Evolutionary conservation across 495 filamentous ascomycete genomes (phyloP).

Genomic region (Podospora tetraspora): DNA sequence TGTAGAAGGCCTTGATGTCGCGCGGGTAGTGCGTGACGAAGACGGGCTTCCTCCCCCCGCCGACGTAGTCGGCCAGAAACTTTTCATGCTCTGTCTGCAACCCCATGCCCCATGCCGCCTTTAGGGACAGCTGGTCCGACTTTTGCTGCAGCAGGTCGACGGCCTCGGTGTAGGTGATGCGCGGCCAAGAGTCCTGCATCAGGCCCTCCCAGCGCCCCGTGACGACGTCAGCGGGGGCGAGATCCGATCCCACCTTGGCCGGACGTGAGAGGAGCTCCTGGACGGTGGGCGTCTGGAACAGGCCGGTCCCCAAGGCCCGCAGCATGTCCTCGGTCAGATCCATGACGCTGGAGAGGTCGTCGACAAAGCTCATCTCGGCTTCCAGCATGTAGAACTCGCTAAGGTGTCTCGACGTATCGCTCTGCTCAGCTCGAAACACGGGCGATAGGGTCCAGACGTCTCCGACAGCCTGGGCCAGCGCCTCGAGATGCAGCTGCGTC

Average conservation of each 20-base stretch:
- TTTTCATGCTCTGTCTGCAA: conserved; percentile 91
- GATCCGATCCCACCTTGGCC: conserved; percentile 29
- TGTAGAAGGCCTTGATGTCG: conserved; percentile 91
- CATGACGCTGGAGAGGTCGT: conserved; percentile 65
- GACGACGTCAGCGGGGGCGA: conserved; percentile 43
- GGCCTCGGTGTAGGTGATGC: conserved; percentile 80
- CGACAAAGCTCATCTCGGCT: conserved; percentile 75
- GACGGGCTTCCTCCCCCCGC: conserved; percentile 58
- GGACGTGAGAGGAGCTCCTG: conserved; percentile 49
- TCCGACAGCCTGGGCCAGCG: conserved; percentile 78
- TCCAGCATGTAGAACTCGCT: conserved; percentile 99
- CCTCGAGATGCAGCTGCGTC: conserved; percentile 89
- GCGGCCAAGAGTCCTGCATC: conserved; percentile 59
- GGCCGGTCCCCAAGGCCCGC: conserved; percentile 52
- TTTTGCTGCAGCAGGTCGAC: conserved; percentile 63
- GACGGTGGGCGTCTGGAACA: conserved; percentile 50
- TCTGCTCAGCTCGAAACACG: conserved; percentile 89
- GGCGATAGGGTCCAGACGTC: conserved; percentile 94
- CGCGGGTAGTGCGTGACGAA: conserved; percentile 92
- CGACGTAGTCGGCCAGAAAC: conserved; percentile 70
- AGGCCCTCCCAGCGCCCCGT: conserved; percentile 66
- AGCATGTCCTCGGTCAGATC: conserved; percentile 74
- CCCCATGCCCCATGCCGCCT: conserved; percentile 64
- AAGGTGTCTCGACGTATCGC: conserved; percentile 87
- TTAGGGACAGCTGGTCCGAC: conserved; percentile 56